A percentile compares a stretch with the other conserved stretches of the same genome.
These are phyloP conservation scores for Leccinellum luteum DNA, from an alignment of 768 basidiomycete species.

Conservation along the genomic window DNA sequence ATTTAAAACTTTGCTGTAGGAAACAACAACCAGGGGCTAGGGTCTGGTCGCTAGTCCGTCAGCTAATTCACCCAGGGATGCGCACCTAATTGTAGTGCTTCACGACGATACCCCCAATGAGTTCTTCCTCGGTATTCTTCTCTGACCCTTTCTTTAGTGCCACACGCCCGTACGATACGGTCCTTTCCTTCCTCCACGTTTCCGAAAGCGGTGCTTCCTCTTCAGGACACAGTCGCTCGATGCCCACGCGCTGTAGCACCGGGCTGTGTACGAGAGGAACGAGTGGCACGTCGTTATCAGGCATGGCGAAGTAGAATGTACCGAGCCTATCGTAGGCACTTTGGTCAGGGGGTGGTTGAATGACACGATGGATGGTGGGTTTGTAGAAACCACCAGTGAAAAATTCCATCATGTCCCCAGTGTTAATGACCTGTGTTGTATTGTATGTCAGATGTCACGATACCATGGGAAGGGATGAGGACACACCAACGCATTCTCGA, in stretches of 20 bases:
- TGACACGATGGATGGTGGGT: conserved; percentile 59
- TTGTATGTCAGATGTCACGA: neutral
- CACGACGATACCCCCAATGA: conserved; percentile 51
- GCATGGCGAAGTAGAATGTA: conserved; percentile 53
- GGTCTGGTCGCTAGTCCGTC: too few relatives aligned
- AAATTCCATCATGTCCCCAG: conserved; percentile 57
- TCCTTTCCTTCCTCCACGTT: too few relatives aligned
- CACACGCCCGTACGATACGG: conserved; percentile 48
- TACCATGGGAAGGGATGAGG: neutral
- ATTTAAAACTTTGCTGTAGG: neutral
- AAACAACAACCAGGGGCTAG: too few relatives aligned
- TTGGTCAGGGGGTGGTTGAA: conserved; percentile 56
- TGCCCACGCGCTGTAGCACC: conserved; percentile 45
- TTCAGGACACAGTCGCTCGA: conserved; percentile 36
- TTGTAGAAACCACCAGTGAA: conserved; percentile 57
- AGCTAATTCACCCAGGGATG: too few relatives aligned
- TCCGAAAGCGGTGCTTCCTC: too few relatives aligned
- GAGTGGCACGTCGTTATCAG: conserved; percentile 49
- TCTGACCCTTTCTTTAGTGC: conserved; percentile 36
- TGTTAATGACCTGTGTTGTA: conserved; percentile 52
- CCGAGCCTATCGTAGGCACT: conserved; percentile 47
- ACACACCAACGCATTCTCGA: too few relatives aligned
- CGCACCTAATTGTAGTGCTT: conserved; percentile 52
- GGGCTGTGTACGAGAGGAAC: conserved; percentile 39
- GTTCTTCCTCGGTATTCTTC: conserved; percentile 52